Conservation (phyloP, 2,329 filamentous ascomycete species). For the Calonectria multiphialidica region DNA sequence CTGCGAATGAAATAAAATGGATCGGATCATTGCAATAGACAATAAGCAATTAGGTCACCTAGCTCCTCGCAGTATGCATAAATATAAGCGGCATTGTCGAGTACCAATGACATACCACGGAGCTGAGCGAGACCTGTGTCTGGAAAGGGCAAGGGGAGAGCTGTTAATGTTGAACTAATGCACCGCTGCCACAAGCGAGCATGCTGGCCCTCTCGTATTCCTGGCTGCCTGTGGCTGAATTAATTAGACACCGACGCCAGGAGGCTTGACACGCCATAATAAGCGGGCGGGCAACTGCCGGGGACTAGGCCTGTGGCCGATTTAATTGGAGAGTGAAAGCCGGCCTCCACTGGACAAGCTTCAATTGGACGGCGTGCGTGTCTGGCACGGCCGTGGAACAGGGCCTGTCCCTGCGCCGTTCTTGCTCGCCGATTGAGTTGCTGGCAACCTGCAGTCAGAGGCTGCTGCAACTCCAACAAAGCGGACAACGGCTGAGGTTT, state of each 20-base stretch:
- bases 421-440: background rate
- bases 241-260: background rate
- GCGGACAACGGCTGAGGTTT: background rate
- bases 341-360: background rate
- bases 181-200: background rate
- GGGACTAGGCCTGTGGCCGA: background rate
- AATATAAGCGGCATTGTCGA: background rate
- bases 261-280: background rate
- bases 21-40: too few species aligned
- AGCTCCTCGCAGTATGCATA: background rate
- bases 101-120: background rate
- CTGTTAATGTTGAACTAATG: background rate
- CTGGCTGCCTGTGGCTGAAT: background rate
- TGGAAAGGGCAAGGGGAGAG: background rate
- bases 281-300: conserved; percentile 1
- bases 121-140: background rate
- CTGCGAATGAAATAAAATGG: too few species aligned
- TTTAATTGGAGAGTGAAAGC: background rate
- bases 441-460: background rate
- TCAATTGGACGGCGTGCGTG: background rate
- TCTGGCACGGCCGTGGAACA: background rate
- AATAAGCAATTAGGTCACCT: too few species aligned
- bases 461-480: background rate
- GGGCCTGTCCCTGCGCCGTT: background rate
- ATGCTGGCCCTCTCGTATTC: background rate